These are phyloP conservation scores for Sordaria brevicollis DNA, from an alignment of 495 filamentous ascomycete species.

Conservation along the genomic window DNA sequence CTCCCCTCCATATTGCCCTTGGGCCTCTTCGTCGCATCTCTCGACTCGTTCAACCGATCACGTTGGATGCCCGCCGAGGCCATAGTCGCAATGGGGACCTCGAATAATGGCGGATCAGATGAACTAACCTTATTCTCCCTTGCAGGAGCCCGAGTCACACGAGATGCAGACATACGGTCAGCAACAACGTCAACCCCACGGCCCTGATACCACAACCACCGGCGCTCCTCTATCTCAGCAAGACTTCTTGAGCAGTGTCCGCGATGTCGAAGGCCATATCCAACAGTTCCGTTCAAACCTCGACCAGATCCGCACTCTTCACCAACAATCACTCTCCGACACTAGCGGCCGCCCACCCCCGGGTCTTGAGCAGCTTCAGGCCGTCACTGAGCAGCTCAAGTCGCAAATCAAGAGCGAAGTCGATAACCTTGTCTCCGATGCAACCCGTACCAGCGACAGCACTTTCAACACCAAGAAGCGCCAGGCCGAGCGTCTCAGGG, in stretches of 20 bases:
- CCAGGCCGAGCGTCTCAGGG: constrained; percentile 54
- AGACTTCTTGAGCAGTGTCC: constrained; percentile 52
- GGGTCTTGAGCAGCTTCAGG: constrained; percentile 48
- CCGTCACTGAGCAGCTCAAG: constrained; percentile 49
- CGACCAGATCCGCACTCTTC: constrained; percentile 45
- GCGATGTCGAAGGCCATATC: constrained; percentile 48
- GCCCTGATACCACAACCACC: constrained; percentile 15
- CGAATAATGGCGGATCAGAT: neutral
- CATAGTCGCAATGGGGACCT: neutral
- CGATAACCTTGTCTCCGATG: constrained; percentile 54
- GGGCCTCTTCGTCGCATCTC: neutral
- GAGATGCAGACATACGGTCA: constrained; percentile 26
- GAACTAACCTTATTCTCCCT: neutral
- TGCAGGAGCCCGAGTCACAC: constrained; percentile 23
- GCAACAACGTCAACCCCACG: constrained; percentile 2
- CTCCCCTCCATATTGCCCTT: neutral
- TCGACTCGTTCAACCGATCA: neutral
- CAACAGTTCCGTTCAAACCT: constrained; percentile 43
- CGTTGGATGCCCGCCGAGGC: neutral
- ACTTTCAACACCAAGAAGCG: constrained; percentile 45
- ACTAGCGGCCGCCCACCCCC: constrained; percentile 36
- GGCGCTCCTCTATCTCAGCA: constrained; percentile 34
- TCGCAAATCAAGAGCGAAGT: constrained; percentile 57
- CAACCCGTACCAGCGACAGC: constrained; percentile 43
- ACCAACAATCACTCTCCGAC: constrained; percentile 48